Evolutionary conservation across 257 asterid species (phyloP).

Genomic region (Solanum chiquidenum): DNA sequence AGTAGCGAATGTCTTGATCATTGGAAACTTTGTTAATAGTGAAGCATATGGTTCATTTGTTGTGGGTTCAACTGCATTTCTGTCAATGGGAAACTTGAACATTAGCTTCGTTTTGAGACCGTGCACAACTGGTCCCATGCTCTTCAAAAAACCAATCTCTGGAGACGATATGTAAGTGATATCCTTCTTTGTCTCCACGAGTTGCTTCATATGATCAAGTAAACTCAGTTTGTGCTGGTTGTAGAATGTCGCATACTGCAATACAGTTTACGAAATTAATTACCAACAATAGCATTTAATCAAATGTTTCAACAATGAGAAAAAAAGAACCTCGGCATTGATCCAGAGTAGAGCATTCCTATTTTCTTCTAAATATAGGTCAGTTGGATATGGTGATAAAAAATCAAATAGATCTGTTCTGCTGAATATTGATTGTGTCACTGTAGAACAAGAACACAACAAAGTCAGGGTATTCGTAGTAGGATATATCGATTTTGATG

Average conservation of each 20-base stretch:
- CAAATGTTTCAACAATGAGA: neutral
- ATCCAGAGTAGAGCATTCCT: slow-evolving; percentile 45
- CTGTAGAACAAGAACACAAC: neutral
- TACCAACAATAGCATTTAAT: neutral
- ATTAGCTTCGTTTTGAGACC: slow-evolving; percentile 39
- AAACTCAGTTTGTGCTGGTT: slow-evolving; percentile 47
- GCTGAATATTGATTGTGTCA: neutral
- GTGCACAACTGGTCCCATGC: slow-evolving; percentile 31
- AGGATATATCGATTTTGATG: neutral
- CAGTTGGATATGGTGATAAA: slow-evolving; percentile 1
- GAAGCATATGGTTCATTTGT: slow-evolving; percentile 46
- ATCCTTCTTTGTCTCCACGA: slow-evolving; percentile 26
- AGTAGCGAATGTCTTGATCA: slow-evolving; percentile 60
- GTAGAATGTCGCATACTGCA: slow-evolving; percentile 68
- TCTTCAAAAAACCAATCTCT: slow-evolving; percentile 81
- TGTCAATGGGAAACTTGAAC: slow-evolving; percentile 26
- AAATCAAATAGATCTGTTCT: neutral
- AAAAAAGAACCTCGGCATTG: slow-evolving; percentile 53
- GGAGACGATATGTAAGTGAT: slow-evolving; percentile 67
- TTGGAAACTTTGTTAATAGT: slow-evolving; percentile 28
- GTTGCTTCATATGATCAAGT: slow-evolving; percentile 18
- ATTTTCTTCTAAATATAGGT: slow-evolving; percentile 24
- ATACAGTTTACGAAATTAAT: neutral
- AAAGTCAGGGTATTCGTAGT: neutral
- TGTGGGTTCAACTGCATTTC: slow-evolving; percentile 45